These are phyloP conservation scores for Clohesyomyces aquaticus DNA, from an alignment of 495 filamentous ascomycete genomes.

Conservation along the genomic window DNA sequence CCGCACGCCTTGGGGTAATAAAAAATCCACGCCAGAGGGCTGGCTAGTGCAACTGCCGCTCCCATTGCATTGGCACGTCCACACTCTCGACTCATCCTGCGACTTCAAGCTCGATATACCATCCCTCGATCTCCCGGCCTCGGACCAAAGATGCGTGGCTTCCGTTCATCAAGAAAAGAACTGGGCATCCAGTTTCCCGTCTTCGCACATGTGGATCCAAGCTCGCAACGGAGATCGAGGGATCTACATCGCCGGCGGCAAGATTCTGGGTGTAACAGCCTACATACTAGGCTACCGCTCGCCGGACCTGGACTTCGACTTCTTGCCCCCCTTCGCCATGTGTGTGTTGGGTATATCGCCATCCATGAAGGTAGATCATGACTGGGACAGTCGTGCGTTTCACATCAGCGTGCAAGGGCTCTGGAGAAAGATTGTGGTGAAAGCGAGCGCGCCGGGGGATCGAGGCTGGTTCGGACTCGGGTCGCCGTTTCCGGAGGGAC, in stretches of 20 bases:
- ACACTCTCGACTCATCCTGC: constrained; percentile 48
- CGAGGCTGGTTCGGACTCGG: constrained; percentile 49
- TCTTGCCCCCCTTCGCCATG: constrained; percentile 45
- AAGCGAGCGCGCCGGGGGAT: constrained; percentile 45
- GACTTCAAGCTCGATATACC: constrained; percentile 44
- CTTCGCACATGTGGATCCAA: constrained; percentile 53
- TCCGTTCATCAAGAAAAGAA: constrained; percentile 55
- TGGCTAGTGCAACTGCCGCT: constrained; percentile 48
- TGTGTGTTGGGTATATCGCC: constrained; percentile 40
- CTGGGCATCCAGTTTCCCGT: constrained; percentile 52
- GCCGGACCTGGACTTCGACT: constrained; percentile 41
- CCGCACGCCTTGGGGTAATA: constrained; percentile 47
- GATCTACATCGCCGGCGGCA: constrained; percentile 51
- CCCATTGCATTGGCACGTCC: constrained; percentile 56
- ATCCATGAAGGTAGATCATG: constrained; percentile 43
- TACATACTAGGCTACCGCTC: constrained; percentile 52
- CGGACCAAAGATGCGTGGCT: constrained; percentile 43
- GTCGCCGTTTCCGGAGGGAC: constrained; percentile 50
- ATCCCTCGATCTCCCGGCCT: constrained; percentile 7
- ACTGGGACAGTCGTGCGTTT: constrained; percentile 45
- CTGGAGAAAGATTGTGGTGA: constrained; percentile 44
- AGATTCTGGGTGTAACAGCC: constrained; percentile 51
- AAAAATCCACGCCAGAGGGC: constrained; percentile 42
- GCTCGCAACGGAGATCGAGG: constrained; percentile 37
- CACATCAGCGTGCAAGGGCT: constrained; percentile 42